phyloP scores from a whole-genome alignment of 208 protist species.

The Leptomonas seymouri region DNA sequence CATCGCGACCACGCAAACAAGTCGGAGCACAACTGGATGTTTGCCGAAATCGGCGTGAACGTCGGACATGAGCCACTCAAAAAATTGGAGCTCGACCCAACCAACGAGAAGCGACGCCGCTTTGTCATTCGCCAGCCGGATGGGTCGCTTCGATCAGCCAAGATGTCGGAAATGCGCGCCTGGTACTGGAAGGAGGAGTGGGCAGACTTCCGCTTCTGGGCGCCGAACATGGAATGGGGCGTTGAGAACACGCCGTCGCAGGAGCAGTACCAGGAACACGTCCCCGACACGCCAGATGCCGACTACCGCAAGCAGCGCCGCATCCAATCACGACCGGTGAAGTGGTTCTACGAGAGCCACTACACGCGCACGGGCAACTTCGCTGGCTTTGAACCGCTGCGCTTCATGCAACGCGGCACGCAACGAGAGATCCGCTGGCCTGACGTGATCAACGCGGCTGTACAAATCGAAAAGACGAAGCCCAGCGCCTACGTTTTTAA shows the following conservation, averaged over 20 bases:
- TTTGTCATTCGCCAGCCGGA: conserved; percentile 94
- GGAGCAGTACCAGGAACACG: conserved; percentile 94
- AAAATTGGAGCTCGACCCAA: conserved; percentile 92
- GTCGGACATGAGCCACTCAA: conserved; percentile 92
- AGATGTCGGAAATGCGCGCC: conserved; percentile 95
- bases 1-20: conserved; percentile 92
- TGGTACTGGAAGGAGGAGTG: conserved; percentile 96
- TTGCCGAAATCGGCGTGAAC: conserved; percentile 94
- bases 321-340: conserved; percentile 90
- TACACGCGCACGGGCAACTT: conserved; percentile 93
- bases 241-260: conserved; percentile 91
- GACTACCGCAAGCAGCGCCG: conserved; percentile 92
- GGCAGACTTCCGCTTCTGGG: conserved; percentile 95
- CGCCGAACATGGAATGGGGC: conserved; percentile 94
- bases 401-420: conserved; percentile 92
- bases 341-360: conserved; percentile 95
- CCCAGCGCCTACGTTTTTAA: conserved; percentile 89
- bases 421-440: conserved; percentile 91
- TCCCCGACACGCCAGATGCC: conserved; percentile 89
- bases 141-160: conserved; percentile 92
- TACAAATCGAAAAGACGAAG: conserved; percentile 85
- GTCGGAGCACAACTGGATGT: conserved; percentile 95
- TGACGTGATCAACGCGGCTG: conserved; percentile 89
- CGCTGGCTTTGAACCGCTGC: conserved; percentile 87
- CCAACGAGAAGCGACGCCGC: conserved; percentile 92